A percentile compares a stretch with the other conserved stretches of the same genome.
Conservation (phyloP, 305 asterid genomes). For the Rubia balearica region DNA sequence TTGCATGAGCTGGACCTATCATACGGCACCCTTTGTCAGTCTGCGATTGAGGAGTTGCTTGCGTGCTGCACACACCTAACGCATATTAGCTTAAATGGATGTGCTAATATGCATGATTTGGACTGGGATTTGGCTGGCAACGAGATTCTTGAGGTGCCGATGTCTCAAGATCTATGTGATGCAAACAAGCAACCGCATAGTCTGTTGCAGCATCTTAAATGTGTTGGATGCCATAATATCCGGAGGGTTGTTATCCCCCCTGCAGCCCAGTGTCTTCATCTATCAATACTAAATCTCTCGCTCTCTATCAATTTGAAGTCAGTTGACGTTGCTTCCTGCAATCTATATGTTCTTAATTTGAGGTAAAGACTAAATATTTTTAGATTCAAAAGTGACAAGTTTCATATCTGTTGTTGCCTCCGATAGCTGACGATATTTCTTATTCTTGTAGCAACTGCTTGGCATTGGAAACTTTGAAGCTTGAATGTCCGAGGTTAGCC, state of each 20-base stretch:
- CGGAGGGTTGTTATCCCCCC: conserved; percentile 85
- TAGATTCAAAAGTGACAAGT: conserved; percentile 8
- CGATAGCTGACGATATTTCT: conserved; percentile 6
- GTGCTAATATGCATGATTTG: conserved; percentile 86
- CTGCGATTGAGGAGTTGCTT: conserved; percentile 87
- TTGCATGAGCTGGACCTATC: conserved; percentile 85
- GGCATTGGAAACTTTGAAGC: conserved; percentile 85
- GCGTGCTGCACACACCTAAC: conserved; percentile 83
- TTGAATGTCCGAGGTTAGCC: conserved; percentile 78
- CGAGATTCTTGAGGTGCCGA: conserved; percentile 25
- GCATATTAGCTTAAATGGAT: conserved; percentile 93
- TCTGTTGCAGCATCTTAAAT: conserved; percentile 73
- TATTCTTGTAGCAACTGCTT: conserved; percentile 60
- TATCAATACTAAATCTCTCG: conserved; percentile 83
- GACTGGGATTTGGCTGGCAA: conserved; percentile 60
- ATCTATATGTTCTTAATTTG: conserved; percentile 74
- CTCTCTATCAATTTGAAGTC: conserved; percentile 85
- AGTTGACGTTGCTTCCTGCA: conserved; percentile 76
- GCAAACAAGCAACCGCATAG: conserved; percentile 37
- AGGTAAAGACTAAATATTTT: conserved; percentile 46
- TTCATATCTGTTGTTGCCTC: conserved; percentile 14
- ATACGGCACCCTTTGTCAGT: conserved; percentile 82
- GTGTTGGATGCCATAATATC: conserved; percentile 93
- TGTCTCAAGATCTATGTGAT: conserved; percentile 22
- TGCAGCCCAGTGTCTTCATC: conserved; percentile 58